phyloP scores from a whole-genome alignment of 495 filamentous ascomycete species.

The Hypoxylon perforatum region DNA sequence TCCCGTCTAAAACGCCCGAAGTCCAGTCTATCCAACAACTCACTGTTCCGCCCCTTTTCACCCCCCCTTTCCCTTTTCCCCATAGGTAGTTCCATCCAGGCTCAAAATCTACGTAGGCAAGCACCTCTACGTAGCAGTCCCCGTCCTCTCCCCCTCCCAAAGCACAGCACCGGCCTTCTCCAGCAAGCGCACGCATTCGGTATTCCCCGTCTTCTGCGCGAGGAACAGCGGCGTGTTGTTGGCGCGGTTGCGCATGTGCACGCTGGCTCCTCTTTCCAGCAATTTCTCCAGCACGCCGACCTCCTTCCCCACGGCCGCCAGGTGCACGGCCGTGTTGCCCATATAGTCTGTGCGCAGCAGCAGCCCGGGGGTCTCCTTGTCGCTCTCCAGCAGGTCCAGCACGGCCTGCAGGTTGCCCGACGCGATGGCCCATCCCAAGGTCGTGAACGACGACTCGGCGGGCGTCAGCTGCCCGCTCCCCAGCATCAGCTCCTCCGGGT shows the following conservation, averaged over 20 bases:
- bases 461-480: constrained; percentile 57
- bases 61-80: too few species aligned
- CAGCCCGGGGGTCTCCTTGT: constrained; percentile 65
- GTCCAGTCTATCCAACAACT: too few species aligned
- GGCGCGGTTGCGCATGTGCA: constrained; percentile 83
- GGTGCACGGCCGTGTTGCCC: constrained; percentile 83
- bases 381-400: constrained; percentile 71
- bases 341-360: constrained; percentile 86
- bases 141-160: constrained; percentile 39
- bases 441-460: constrained; percentile 69
- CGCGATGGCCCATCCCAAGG: constrained; percentile 83
- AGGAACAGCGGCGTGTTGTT: constrained; percentile 86
- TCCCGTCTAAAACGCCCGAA: too few species aligned
- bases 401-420: constrained; percentile 75
- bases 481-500: constrained; percentile 24
- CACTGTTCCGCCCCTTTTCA: too few species aligned
- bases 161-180: constrained; percentile 77
- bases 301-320: constrained; percentile 63
- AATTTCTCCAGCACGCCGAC: constrained; percentile 74
- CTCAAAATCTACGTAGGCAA: too few species aligned
- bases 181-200: constrained; percentile 72
- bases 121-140: neutral
- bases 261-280: constrained; percentile 81
- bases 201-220: constrained; percentile 66
- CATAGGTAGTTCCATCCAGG: too few species aligned